A percentile compares a stretch with the other conserved stretches of the same genome.
Evolutionary conservation across 345 rosid genomes (phyloP).

Genomic region (Gossypium thurberi): DNA sequence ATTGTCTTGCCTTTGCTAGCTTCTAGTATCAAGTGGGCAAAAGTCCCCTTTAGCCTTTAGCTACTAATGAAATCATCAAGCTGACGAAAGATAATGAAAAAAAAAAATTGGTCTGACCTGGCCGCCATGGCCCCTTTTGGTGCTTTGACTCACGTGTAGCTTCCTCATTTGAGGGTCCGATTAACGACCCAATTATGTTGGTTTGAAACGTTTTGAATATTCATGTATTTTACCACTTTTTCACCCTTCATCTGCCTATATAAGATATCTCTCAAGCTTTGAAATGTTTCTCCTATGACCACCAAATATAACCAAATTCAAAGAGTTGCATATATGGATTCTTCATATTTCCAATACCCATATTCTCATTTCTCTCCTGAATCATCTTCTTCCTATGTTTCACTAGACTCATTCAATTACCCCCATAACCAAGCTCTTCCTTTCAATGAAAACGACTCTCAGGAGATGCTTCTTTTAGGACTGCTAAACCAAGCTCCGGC

Average conservation of each 20-base stretch:
- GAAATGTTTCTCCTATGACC: constrained; percentile 13
- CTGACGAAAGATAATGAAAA: background rate
- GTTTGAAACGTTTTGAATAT: constrained; percentile 5
- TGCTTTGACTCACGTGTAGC: constrained; percentile 52
- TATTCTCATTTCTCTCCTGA: background rate
- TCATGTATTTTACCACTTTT: constrained; percentile 24
- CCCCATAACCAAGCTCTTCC: constrained; percentile 31
- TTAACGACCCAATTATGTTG: constrained; percentile 22
- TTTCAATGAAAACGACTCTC: constrained; percentile 25
- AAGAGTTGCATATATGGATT: background rate
- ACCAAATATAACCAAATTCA: background rate
- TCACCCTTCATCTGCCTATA: background rate
- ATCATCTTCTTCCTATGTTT: constrained; percentile 12
- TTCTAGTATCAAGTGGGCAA: background rate
- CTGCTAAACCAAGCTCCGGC: background rate
- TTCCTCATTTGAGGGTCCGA: constrained; percentile 21
- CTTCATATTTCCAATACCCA: background rate
- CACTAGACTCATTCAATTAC: constrained; percentile 9
- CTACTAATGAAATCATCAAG: constrained; percentile 16
- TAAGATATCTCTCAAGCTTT: background rate
- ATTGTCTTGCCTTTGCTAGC: background rate
- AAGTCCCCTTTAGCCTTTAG: background rate
- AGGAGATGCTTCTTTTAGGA: constrained; percentile 4
- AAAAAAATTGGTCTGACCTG: background rate
- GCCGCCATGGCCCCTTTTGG: constrained; percentile 31